phyloP scores from a whole-genome alignment of 2,329 filamentous ascomycete species.

The Hypoxylon sp. region DNA sequence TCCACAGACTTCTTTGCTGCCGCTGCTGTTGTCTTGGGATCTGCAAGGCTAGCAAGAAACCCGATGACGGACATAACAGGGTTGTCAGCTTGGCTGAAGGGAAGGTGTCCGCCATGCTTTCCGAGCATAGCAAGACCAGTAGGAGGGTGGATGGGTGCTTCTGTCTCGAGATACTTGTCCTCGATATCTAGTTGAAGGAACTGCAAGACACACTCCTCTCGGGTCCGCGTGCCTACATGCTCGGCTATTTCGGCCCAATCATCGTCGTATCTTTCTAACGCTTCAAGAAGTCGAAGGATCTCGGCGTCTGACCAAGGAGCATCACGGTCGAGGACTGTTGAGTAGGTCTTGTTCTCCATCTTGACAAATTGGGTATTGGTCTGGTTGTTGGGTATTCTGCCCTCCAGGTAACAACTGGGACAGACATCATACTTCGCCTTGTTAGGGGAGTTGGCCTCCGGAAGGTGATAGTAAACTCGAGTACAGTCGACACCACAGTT shows the following conservation, averaged over 20 bases:
- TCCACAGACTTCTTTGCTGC: constrained; percentile 90
- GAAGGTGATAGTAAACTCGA: constrained; percentile 73
- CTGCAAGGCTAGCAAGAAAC: constrained; percentile 91
- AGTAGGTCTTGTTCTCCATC: constrained; percentile 89
- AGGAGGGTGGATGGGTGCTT: constrained; percentile 69
- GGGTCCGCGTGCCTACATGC: constrained; percentile 90
- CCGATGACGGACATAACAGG: constrained; percentile 96
- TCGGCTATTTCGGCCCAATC: constrained; percentile 96
- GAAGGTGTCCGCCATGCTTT: constrained; percentile 82
- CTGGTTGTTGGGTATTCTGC: constrained; percentile 84
- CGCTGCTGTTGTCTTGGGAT: constrained; percentile 90
- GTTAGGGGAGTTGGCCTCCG: constrained; percentile 68
- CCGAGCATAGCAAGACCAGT: constrained; percentile 77
- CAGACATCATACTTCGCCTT: constrained; percentile 89
- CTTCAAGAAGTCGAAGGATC: constrained; percentile 89
- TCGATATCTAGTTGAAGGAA: constrained; percentile 98
- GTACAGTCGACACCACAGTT: constrained; percentile 93
- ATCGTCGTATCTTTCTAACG: constrained; percentile 91
- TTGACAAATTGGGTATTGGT: constrained; percentile 86
- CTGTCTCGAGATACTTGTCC: constrained; percentile 93
- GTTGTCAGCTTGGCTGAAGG: constrained; percentile 94
- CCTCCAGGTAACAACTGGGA: constrained; percentile 90
- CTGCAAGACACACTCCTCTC: constrained; percentile 96
- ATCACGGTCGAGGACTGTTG: constrained; percentile 83
- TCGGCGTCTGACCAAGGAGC: constrained; percentile 93